Evolutionary conservation across 768 basidiomycete genomes (phyloP).

Genomic region (Lactifluus subvellereus): DNA sequence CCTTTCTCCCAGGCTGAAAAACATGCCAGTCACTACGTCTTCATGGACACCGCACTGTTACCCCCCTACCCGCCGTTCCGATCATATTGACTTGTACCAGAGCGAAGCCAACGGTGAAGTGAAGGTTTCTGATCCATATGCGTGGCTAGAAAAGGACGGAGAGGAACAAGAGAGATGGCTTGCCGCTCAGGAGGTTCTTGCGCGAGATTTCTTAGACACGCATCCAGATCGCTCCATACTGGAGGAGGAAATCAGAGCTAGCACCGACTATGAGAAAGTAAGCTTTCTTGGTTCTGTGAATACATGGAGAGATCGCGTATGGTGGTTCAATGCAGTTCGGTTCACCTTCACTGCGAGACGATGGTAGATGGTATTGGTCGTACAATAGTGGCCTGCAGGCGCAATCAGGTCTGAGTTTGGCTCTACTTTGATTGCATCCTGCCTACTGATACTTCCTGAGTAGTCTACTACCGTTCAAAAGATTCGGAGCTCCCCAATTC

Average conservation of each 20-base stretch:
- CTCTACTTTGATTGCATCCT: background rate
- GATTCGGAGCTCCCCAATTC: slow-evolving; percentile 50
- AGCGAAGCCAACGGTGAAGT: slow-evolving; percentile 59
- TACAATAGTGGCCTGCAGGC: slow-evolving; percentile 73
- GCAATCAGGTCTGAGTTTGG: slow-evolving; percentile 39
- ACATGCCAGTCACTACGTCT: slow-evolving; percentile 29
- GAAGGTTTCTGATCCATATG: slow-evolving; percentile 62
- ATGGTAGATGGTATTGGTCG: slow-evolving; percentile 76
- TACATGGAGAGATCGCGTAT: background rate
- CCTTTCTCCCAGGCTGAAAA: background rate
- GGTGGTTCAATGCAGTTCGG: slow-evolving; percentile 44
- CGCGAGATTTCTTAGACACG: slow-evolving; percentile 54
- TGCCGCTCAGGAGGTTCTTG: slow-evolving; percentile 52
- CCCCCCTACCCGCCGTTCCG: slow-evolving; percentile 57
- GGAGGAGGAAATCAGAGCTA: slow-evolving; percentile 51
- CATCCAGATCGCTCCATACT: slow-evolving; percentile 54
- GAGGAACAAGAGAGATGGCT: slow-evolving; percentile 64
- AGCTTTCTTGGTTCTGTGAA: background rate
- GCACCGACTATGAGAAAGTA: slow-evolving; percentile 40
- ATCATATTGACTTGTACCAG: slow-evolving; percentile 64
- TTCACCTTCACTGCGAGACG: slow-evolving; percentile 53
- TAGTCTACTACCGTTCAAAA: slow-evolving; percentile 60
- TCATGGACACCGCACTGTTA: slow-evolving; percentile 55
- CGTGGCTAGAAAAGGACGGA: slow-evolving; percentile 63
- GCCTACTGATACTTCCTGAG: background rate